phyloP scores from a whole-genome alignment of 1,284 basidiomycete genomes.

The Vanrija sp. region DNA sequence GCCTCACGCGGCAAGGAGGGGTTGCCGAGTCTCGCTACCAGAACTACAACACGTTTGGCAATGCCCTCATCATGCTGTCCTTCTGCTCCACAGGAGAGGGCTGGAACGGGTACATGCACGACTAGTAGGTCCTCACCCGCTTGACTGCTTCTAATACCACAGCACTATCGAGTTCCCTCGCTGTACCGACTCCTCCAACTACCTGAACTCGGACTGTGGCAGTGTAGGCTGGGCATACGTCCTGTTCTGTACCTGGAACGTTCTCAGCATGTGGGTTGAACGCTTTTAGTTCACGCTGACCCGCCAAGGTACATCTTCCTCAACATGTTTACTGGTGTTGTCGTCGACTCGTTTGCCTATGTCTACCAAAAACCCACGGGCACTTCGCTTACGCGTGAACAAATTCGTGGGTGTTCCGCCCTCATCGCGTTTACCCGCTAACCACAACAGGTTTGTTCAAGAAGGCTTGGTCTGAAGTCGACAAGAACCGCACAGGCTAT shows the following conservation, averaged over 20 bases:
- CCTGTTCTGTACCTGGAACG: constrained; percentile 93
- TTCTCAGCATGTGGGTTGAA: constrained; percentile 77
- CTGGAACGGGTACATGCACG: constrained; percentile 84
- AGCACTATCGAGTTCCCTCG: constrained; percentile 74
- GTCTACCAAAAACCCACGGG: constrained; percentile 82
- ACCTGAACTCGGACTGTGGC: constrained; percentile 80
- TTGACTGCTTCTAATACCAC: not conserved
- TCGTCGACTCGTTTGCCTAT: constrained; percentile 95
- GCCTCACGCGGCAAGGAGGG: constrained; percentile 77
- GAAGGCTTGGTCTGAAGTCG: constrained; percentile 84
- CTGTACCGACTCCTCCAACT: constrained; percentile 64
- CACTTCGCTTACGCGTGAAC: constrained; percentile 76
- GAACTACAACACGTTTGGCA: constrained; percentile 79
- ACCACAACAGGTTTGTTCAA: constrained; percentile 61
- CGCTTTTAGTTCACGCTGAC: constrained; percentile 4
- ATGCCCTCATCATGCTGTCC: constrained; percentile 75
- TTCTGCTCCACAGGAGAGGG: constrained; percentile 53
- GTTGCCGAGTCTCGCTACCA: constrained; percentile 65
- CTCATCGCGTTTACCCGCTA: not conserved
- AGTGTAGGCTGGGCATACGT: constrained; percentile 78
- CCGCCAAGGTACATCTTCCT: constrained; percentile 77
- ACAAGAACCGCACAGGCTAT: constrained; percentile 73
- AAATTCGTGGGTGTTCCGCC: constrained; percentile 65
- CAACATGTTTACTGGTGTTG: constrained; percentile 92
- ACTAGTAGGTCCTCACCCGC: constrained; percentile 61